These are phyloP conservation scores for Colletotrichum cereale DNA, from an alignment of 2,329 filamentous ascomycete genomes.

Conservation along the genomic window DNA sequence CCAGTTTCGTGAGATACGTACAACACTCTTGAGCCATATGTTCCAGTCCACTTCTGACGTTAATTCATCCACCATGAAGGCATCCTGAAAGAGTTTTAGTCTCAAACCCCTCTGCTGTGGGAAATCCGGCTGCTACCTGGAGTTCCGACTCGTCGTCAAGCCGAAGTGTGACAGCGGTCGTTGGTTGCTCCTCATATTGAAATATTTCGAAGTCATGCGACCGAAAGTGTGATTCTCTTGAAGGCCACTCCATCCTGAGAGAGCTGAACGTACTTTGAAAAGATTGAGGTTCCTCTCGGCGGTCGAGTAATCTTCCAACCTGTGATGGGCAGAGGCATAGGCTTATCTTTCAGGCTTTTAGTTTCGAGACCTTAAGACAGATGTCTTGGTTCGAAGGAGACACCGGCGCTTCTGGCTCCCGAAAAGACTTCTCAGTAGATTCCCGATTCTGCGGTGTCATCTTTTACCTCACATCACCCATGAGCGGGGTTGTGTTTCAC, in stretches of 20 bases:
- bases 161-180: neutral
- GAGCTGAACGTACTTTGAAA: fast-evolving
- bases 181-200: neutral
- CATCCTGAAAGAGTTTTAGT: neutral
- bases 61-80: too few species aligned
- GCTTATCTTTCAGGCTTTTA: too few species aligned
- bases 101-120: neutral
- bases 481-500: too few species aligned
- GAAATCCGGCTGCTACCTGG: neutral
- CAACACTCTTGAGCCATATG: neutral
- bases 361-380: neutral
- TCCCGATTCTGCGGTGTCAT: neutral
- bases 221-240: neutral
- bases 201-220: neutral
- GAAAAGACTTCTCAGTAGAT: neutral
- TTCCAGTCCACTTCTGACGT: neutral
- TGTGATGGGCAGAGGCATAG: too few species aligned
- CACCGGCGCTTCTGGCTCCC: neutral
- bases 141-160: neutral
- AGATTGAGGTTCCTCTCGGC: neutral
- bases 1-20: neutral
- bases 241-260: neutral
- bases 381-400: neutral
- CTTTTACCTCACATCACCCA: too few species aligned
- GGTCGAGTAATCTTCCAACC: neutral